Base-by-base conservation (phyloP, 257 asterid species). In the Prunella vulgaris region DNA sequence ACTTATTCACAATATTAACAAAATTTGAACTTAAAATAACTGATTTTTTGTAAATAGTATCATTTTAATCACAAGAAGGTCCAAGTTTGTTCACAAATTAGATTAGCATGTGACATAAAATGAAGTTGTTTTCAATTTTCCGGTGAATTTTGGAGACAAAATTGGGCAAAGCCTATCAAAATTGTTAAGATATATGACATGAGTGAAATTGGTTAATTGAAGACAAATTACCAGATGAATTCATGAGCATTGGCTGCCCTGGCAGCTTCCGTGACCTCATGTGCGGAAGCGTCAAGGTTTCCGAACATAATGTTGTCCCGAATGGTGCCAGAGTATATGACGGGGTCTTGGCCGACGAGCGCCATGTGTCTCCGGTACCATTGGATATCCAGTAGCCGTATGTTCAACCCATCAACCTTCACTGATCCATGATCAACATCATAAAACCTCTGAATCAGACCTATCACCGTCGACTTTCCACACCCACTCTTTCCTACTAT, bases 261-360 rank as follows among this genome's bases (percentile, higher is more conserved):
- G 13, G 97, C 97, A 38, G 97, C 90, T 12, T 84, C 94, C 35
- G 84, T 79, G 6, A 90, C 80, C 75, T 90, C 94, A 54, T 70
- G 74, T 66, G 86, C 96, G 0, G 86, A 75, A 35, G 96, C 97
- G 32, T 78, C 84, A 12, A 68, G 78, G 83, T 85, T 90, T 15
- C 94, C 97, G 2, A 88, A 70, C 40, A 64, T 22, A 17, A 90
- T 86, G 73, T 90, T 90, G 15, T 90, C 96, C 0, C 89, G 85
- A 66, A 90, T 79, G 73, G 77, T 86, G 56, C 97, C 97, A 0
- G 96, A 86, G 67, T 84, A 90, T 58, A 90, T 86, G 15, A 86
- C 88, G 0, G 97, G 96, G 61, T 90, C 97, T 61, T 90, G 97
- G 83, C 96, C 87, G 8, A 90, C 97, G 7, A 90, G 90, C 9